Evolutionary conservation across 2,329 filamentous ascomycete genomes (phyloP).

Genomic region (Plenodomus tracheiphilus): DNA sequence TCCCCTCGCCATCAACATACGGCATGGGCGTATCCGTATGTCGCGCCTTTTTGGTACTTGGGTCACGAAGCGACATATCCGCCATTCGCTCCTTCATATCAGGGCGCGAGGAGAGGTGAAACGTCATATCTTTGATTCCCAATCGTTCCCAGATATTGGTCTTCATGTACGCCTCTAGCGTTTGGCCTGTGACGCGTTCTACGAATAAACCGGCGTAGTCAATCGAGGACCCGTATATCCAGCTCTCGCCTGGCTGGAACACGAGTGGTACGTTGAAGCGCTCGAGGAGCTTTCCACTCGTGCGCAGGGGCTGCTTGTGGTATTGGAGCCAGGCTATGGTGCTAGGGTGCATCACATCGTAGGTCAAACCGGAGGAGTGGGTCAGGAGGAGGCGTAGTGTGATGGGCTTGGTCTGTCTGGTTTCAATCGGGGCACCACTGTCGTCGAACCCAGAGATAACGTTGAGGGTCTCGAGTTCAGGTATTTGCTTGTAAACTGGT

Average conservation of each 20-base stretch:
- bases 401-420: conserved; percentile 27
- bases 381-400: conserved; percentile 50
- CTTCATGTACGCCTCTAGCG: conserved; percentile 65
- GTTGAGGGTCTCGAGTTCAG: conserved; percentile 31
- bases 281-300: conserved; percentile 49
- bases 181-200: conserved; percentile 48
- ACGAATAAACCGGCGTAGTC: conserved; percentile 56
- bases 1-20: conserved; percentile 19
- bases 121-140: conserved; percentile 55
- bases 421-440: conserved; percentile 26
- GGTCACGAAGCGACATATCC: conserved; percentile 33
- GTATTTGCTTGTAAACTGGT: conserved; percentile 37
- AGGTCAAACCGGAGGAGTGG: conserved; percentile 55
- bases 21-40: conserved; percentile 5
- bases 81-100: conserved; percentile 25
- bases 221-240: conserved; percentile 53
- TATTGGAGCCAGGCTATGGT: conserved; percentile 45
- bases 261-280: conserved; percentile 44
- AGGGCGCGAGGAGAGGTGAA: conserved; percentile 49
- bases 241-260: conserved; percentile 53
- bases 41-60: conserved; percentile 14
- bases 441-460: conserved; percentile 33
- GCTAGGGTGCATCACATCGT: conserved; percentile 49
- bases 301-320: conserved; percentile 32
- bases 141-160: conserved; percentile 53